Evolutionary conservation across 495 filamentous ascomycete species (phyloP).

Genomic region (Penicillium paxilli): DNA sequence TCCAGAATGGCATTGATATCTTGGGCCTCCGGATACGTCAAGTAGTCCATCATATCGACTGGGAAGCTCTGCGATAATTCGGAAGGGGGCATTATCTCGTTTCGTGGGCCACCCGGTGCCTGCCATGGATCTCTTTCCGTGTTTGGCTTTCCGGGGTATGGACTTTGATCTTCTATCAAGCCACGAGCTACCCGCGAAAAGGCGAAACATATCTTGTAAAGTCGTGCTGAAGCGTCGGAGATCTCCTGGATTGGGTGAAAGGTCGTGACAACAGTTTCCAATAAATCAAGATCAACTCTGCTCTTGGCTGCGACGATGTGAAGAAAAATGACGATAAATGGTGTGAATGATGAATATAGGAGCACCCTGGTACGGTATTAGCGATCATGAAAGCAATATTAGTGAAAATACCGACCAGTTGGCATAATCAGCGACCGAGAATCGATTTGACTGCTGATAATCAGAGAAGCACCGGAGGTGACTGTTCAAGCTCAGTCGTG

Average conservation of each 20-base stretch:
- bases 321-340: conserved; percentile 27
- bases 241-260: conserved; percentile 8
- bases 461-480: conserved; percentile 18
- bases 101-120: background rate
- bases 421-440: conserved; percentile 22
- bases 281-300: conserved; percentile 14
- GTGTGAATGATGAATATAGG: conserved; percentile 22
- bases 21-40: conserved; percentile 8
- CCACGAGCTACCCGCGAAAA: conserved; percentile 12
- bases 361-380: conserved; percentile 11
- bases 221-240: conserved; percentile 12
- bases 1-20: conserved; percentile 7
- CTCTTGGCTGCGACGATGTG: conserved; percentile 23
- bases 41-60: conserved; percentile 13
- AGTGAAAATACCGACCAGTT: conserved; percentile 16
- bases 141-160: background rate
- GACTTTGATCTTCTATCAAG: conserved; percentile 1
- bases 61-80: conserved; percentile 1
- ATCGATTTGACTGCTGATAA: conserved; percentile 1
- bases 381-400: background rate
- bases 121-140: background rate
- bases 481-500: conserved; percentile 15
- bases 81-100: background rate
- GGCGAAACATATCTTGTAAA: conserved; percentile 19
- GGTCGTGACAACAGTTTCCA: conserved; percentile 19